Conservation (phyloP, 306 rosid genomes). For the Trichosanthes truncata region DNA sequence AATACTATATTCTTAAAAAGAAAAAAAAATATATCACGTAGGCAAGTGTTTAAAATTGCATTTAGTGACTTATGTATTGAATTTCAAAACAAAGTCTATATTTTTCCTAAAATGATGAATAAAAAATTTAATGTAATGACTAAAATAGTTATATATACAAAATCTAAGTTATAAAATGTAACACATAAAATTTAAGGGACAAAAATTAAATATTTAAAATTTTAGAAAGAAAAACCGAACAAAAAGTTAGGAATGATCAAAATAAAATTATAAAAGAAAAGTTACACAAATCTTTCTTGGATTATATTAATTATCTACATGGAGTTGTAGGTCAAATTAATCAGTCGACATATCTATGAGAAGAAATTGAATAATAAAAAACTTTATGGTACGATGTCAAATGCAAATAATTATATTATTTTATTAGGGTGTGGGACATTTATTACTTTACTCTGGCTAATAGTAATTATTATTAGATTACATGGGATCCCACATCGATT, state of each 20-base stretch:
- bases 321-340: not conserved
- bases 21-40: too few relatives aligned
- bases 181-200: too few relatives aligned
- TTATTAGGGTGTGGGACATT: not conserved
- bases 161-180: too few relatives aligned
- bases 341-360: not conserved
- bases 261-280: not conserved
- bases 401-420: not conserved
- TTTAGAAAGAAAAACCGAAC: not conserved
- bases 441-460: not conserved
- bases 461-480: constrained; percentile 1
- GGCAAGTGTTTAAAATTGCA: too few relatives aligned
- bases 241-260: not conserved
- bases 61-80: too few relatives aligned
- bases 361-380: not conserved
- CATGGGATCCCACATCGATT: too few relatives aligned
- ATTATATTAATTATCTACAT: not conserved
- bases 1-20: too few relatives aligned
- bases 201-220: not conserved
- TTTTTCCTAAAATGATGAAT: not conserved
- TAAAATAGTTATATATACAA: too few relatives aligned
- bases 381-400: not conserved
- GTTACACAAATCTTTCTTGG: not conserved
- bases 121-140: too few relatives aligned
- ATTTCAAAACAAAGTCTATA: too few relatives aligned